These are phyloP conservation scores for Lachnellula suecica DNA, from an alignment of 2,329 filamentous ascomycete genomes.

Conservation along the genomic window DNA sequence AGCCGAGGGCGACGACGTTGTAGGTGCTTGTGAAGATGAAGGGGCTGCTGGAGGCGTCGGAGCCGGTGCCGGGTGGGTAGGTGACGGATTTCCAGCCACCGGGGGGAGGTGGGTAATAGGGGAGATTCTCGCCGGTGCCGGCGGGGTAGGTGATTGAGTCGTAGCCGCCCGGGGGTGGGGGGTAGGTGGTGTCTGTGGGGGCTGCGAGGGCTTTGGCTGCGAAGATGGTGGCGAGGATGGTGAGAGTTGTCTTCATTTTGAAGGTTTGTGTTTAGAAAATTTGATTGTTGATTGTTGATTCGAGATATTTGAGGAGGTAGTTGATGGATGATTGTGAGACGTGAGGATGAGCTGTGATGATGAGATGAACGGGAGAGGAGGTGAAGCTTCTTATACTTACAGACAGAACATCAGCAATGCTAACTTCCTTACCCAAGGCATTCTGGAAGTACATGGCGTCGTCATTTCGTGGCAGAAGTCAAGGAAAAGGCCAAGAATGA, in stretches of 20 bases:
- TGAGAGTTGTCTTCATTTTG: conserved; percentile 13
- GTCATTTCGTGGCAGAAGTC: background rate
- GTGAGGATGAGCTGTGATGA: background rate
- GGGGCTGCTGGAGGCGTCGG: background rate
- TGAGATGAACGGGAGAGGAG: background rate
- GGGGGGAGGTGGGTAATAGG: conserved; percentile 14
- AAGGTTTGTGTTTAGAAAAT: background rate
- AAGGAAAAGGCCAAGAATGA: background rate
- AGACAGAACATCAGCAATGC: background rate
- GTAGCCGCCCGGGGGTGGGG: conserved; percentile 1
- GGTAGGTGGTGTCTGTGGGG: conserved; percentile 10
- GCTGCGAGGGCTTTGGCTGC: conserved; percentile 5
- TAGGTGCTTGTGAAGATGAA: conserved; percentile 45
- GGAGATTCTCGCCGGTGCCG: conserved; percentile 2
- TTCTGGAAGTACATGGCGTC: background rate
- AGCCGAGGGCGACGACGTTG: conserved; percentile 43
- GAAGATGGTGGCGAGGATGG: background rate
- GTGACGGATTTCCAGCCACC: conserved; percentile 18
- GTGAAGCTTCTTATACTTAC: background rate
- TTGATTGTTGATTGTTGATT: no score
- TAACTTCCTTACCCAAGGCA: background rate
- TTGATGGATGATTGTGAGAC: background rate
- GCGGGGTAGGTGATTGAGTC: conserved; percentile 4
- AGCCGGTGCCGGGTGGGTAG: conserved; percentile 14
- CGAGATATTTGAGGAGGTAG: background rate